Base-by-base conservation (phyloP, 768 basidiomycete genomes). In the Lentinus tigrinus region DNA sequence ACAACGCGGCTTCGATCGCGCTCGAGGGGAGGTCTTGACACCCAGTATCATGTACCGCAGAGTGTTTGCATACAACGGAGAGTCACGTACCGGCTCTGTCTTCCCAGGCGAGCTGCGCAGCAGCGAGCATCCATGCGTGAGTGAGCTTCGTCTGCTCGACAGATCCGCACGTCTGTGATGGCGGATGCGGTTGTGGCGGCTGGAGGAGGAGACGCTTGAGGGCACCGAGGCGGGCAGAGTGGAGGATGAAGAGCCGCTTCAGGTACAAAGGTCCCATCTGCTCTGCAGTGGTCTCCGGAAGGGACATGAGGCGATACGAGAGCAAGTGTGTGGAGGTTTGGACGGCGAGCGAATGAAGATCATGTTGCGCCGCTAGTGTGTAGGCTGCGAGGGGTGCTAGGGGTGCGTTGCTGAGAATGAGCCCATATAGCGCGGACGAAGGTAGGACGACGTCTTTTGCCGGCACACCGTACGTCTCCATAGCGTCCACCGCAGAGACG, bases 251-350 rank as follows among this genome's bases (percentile, higher is more conserved):
- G 19, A 79, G 66, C 24, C 74, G 68, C n/a, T 70, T 73, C 38
- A 78, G 64, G 58, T 78, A 78, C 3, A 73, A 38, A 3, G 76
- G 65, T 0, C 77, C 77, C 47, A 78, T 76, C 3, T 64, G 59
- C 24, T 65, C 49, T 0, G 72, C 76, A 23, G 70, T 49, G 10
- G 69, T 67, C 52, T 78, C 76, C 1, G 74, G 70, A 37, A 81
- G 65, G 4, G 61, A 64, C 1, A 60, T 11, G 2, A 77, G 66
- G 1, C 71, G 61, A 27, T 66, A 64, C 2, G 73, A 68, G 31
- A 77, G 65, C 8, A 76, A 69, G 58, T 73, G 69, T 6, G 72
- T 65, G 4, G 76, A 78, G 0, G 72, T 62, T 24, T 63, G 60
- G 17, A 72, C 67, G 2, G 78, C 78, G 16, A 81, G 69, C 0